These are phyloP conservation scores for Phyllosticta citriasiana DNA, from an alignment of 2,329 filamentous ascomycete genomes.

Conservation along the genomic window DNA sequence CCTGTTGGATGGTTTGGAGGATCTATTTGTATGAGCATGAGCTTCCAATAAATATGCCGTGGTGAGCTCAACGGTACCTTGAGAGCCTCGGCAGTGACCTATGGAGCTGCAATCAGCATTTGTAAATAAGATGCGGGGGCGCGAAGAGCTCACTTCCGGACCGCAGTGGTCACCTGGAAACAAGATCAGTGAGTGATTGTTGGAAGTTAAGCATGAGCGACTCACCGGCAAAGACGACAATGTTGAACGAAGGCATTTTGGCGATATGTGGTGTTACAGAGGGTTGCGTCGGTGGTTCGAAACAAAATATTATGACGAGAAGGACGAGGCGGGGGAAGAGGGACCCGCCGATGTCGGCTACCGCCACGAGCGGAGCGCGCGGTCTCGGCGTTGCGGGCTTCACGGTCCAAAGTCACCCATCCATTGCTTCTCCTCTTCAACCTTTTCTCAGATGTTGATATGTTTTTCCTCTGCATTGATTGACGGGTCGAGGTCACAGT, in stretches of 20 bases:
- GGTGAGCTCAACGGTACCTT: conserved; percentile 49
- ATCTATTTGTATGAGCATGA: conserved; percentile 41
- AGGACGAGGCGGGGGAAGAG: conserved; percentile 6
- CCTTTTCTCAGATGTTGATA: neutral
- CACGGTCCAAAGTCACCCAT: neutral
- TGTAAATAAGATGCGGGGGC: neutral
- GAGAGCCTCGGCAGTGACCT: conserved; percentile 76
- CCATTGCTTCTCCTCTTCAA: neutral
- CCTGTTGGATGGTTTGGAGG: conserved; percentile 66
- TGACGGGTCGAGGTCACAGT: neutral
- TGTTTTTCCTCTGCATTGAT: neutral
- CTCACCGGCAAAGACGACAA: conserved; percentile 32
- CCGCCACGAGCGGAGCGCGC: neutral
- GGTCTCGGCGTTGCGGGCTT: neutral
- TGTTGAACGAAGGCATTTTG: conserved; percentile 31
- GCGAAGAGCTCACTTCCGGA: conserved; percentile 26
- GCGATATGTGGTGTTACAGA: neutral
- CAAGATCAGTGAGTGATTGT: conserved; percentile 14
- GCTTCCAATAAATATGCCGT: neutral
- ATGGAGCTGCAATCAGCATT: conserved; percentile 9
- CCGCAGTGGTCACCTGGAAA: conserved; percentile 31
- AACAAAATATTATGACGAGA: conserved; percentile 9
- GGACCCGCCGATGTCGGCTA: conserved; percentile 5
- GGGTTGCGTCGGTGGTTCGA: neutral
- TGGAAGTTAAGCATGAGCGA: neutral